Conservation (phyloP, 768 basidiomycete species). For the Calvatia gigantea region DNA sequence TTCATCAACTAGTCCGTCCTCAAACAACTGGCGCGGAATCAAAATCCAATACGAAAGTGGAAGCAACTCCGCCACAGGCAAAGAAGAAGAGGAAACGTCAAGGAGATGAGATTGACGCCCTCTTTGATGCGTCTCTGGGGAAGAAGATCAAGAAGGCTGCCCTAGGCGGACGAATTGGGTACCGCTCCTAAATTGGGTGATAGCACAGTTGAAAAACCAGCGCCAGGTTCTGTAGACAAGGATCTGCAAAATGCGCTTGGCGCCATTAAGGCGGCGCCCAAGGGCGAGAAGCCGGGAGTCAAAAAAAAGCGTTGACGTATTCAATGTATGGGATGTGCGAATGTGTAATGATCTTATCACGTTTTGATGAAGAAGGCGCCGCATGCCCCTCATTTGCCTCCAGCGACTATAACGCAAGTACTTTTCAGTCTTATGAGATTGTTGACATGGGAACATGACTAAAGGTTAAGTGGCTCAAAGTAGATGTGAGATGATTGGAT, state of each 20-base stretch:
- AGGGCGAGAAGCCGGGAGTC: conserved; percentile 37
- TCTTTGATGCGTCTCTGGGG: conserved; percentile 60
- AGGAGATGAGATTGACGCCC: conserved; percentile 71
- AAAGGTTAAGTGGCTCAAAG: no score
- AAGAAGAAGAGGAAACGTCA: conserved; percentile 46
- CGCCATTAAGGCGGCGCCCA: conserved; percentile 58
- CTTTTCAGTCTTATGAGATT: no score
- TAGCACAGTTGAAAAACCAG: conserved; percentile 13
- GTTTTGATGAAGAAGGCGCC: no score
- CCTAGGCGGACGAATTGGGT: conserved; percentile 22
- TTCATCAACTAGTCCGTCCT: neutral
- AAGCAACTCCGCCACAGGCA: neutral
- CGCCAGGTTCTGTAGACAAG: conserved; percentile 24
- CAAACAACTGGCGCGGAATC: neutral
- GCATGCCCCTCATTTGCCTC: no score
- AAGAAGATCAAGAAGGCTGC: conserved; percentile 58
- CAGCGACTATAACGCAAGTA: no score
- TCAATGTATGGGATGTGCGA: no score
- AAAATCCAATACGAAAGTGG: neutral
- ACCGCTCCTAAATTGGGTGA: conserved; percentile 10
- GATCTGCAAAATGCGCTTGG: conserved; percentile 49
- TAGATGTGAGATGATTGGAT: neutral
- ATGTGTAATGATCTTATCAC: no score
- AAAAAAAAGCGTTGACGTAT: conserved; percentile 7
- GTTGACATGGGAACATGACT: no score